These are phyloP conservation scores for Ophiostoma sp. DNA, from an alignment of 2,329 filamentous ascomycete genomes.

Conservation along the genomic window DNA sequence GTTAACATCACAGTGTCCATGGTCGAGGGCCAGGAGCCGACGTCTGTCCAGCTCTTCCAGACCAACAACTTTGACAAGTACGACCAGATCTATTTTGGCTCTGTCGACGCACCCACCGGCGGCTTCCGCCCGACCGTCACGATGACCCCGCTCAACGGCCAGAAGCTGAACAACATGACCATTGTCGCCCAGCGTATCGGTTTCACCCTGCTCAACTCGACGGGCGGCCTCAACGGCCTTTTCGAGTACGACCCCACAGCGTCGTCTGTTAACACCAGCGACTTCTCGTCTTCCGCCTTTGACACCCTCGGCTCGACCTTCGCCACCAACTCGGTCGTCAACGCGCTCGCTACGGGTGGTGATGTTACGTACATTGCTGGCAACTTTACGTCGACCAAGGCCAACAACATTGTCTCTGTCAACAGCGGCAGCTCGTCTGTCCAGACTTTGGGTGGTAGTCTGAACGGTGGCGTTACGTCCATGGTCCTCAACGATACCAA, in stretches of 20 bases:
- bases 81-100: conserved; percentile 84
- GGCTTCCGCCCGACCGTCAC: conserved; percentile 81
- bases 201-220: conserved; percentile 72
- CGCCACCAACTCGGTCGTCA: conserved; percentile 65
- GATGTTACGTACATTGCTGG: conserved; percentile 75
- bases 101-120: conserved; percentile 71
- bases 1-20: conserved; percentile 67
- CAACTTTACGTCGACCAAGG: conserved; percentile 70
- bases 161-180: conserved; percentile 62
- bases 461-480: conserved; percentile 75
- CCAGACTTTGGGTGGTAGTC: conserved; percentile 65
- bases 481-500: conserved; percentile 66
- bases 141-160: conserved; percentile 66
- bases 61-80: conserved; percentile 98
- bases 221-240: conserved; percentile 81
- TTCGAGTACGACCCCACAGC: conserved; percentile 80
- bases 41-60: conserved; percentile 65
- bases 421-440: conserved; percentile 61
- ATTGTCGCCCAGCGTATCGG: conserved; percentile 88
- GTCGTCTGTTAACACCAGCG: conserved; percentile 56
- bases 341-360: conserved; percentile 63
- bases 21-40: conserved; percentile 52
- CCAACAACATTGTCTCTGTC: conserved; percentile 77
- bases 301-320: conserved; percentile 74
- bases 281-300: conserved; percentile 72